Evolutionary conservation across 2,329 filamentous ascomycete genomes (phyloP), one percentile per base, ranked within the genome.

Genomic region (Dactylonectria macrodidyma): DNA sequence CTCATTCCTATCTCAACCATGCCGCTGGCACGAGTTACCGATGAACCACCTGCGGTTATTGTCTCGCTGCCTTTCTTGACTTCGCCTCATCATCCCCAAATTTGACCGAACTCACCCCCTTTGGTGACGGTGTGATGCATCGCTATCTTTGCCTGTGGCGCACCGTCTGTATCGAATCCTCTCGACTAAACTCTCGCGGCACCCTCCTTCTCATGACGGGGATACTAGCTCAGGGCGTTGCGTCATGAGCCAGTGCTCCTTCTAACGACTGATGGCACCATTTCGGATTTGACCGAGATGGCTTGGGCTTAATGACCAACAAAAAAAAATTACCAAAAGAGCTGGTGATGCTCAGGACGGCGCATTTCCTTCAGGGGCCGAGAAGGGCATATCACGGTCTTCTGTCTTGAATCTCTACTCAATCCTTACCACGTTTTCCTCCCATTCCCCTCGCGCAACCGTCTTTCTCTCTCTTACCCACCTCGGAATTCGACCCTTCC

Each of bases 371-470:
- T 57, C 50, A 70, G 65, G 67, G 72, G 60, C 69, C 73, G 66
- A 70, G 75, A 76, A 76, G 75, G 72, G 75, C 73, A 75, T 65
- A 76, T 75, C 73, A 59, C 71, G 75, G 71, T 69, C 73, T 71
- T 54, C 72, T 74, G 58, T 63, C 67, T 70, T 73, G 73, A 75
- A 73, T 76, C 74, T 72, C 76, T 75, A 73, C 75, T 73, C 70
- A 58, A 68, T 69, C 69, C 66, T 72, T 70, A 65, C 71, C 68
- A 74, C 70, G 62, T 71, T 69, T 62, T 67, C 71, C 63, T 70
- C 67, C 63, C 67, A 66, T 74, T 71, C 64, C 48, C 65, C 72
- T 71, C 73, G 71, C 72, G 71, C 72, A 71, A 65, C 64, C 67
- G 65, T 71, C 63, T 65, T 66, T 73, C 68, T 68, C 72, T 71